phyloP scores from a whole-genome alignment of 2,329 filamentous ascomycete genomes.

The Claviceps quebecensis region DNA sequence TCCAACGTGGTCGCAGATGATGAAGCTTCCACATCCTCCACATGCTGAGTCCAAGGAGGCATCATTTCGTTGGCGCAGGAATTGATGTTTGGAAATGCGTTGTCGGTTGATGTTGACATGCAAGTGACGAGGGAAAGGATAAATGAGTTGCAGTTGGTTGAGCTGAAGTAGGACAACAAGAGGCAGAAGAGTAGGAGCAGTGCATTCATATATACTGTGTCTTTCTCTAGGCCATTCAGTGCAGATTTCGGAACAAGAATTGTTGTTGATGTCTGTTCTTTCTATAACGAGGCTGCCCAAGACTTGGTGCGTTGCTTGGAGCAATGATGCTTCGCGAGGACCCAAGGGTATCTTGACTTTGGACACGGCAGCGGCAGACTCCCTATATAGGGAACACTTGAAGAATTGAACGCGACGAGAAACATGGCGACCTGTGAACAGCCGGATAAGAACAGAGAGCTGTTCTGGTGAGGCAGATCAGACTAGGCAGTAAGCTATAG shows the following conservation, averaged over 20 bases:
- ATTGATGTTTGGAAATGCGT: slow-evolving; percentile 1
- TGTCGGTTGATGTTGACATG: not conserved
- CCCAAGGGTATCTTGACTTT: not conserved
- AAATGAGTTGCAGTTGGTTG: not conserved
- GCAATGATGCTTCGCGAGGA: not conserved
- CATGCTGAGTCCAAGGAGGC: slow-evolving; percentile 1
- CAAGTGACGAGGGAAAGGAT: not conserved
- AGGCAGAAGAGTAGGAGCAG: not conserved
- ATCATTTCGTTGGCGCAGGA: slow-evolving; percentile 4
- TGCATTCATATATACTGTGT: not conserved
- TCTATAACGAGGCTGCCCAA: not conserved
- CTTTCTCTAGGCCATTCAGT: not conserved
- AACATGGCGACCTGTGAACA: not conserved
- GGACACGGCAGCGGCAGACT: not conserved
- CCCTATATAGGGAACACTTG: not conserved
- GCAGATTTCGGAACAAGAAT: not conserved
- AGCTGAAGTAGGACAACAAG: not conserved
- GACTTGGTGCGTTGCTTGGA: not conserved
- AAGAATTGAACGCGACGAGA: not conserved
- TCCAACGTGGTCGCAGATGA: slow-evolving; percentile 1
- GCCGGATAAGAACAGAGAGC: not conserved
- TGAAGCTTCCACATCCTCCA: not conserved
- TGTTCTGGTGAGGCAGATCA: not conserved
- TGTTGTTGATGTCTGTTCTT: not conserved
- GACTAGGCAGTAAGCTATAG: not conserved